These are phyloP conservation scores for Cercospora zeae-maydis DNA, from an alignment of 2,329 filamentous ascomycete species.

Conservation along the genomic window DNA sequence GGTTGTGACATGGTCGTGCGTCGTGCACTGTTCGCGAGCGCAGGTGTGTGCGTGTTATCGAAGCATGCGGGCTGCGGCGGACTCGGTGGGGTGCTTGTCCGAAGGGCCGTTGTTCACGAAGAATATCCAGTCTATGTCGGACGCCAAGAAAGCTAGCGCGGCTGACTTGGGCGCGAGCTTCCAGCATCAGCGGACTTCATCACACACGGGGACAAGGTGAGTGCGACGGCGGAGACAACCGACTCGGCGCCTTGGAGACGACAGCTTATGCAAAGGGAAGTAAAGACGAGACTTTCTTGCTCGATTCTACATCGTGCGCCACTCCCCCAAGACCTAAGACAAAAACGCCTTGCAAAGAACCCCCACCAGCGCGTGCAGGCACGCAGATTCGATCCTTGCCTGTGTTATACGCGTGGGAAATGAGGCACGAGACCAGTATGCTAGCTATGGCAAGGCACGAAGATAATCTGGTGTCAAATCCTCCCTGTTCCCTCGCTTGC, in stretches of 20 bases:
- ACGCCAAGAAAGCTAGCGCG: neutral
- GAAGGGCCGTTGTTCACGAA: neutral
- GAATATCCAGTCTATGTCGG: neutral
- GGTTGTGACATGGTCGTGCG: slow-evolving; percentile 17
- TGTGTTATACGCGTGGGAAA: slow-evolving; percentile 12
- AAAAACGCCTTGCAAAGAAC: slow-evolving; percentile 19
- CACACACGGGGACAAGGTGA: neutral
- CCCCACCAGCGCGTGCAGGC: slow-evolving; percentile 11
- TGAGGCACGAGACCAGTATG: slow-evolving; percentile 24
- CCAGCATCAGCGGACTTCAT: neutral
- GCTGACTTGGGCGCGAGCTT: neutral
- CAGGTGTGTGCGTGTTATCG: slow-evolving; percentile 4
- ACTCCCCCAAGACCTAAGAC: slow-evolving; percentile 15
- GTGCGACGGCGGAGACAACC: neutral
- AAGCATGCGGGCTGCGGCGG: slow-evolving; percentile 9
- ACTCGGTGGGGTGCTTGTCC: neutral
- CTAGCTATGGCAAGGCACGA: slow-evolving; percentile 23
- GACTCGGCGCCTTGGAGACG: neutral
- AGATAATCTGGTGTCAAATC: slow-evolving; percentile 13
- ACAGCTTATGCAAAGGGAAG: neutral
- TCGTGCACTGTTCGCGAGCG: slow-evolving; percentile 2
- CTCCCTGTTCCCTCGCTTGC: slow-evolving; percentile 15
- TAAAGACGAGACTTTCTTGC: slow-evolving; percentile 23
- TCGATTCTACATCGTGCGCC: slow-evolving; percentile 18
- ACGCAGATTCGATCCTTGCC: neutral